Percentiles rank a stretch among this genome's conserved stretches.
Conservation (phyloP, 768 basidiomycete species). For the Thelephora ganbajun region DNA sequence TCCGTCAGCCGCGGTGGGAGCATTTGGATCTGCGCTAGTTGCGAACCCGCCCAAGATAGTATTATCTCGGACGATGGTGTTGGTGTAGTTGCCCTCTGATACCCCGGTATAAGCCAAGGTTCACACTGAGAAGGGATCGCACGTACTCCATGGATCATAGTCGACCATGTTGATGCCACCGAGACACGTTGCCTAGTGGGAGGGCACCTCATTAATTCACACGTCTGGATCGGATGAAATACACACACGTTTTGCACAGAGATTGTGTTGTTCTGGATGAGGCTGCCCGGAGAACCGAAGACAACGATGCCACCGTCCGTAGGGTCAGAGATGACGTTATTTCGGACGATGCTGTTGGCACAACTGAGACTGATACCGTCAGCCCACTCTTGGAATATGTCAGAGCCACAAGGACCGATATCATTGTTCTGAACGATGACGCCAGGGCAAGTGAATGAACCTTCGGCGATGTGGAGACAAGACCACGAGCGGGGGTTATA, state of each 20-base stretch:
- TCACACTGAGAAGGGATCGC: too few species aligned
- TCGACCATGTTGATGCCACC: conserved; percentile 77
- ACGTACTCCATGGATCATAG: conserved; percentile 37
- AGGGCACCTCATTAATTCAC: not conserved
- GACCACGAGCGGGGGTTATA: conserved; percentile 74
- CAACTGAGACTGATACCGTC: conserved; percentile 73
- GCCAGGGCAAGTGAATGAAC: conserved; percentile 48
- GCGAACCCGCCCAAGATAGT: conserved; percentile 58
- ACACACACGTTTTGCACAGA: conserved; percentile 48
- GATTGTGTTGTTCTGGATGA: conserved; percentile 66
- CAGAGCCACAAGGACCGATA: conserved; percentile 64
- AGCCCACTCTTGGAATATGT: conserved; percentile 60
- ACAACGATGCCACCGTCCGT: conserved; percentile 75
- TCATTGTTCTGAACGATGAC: conserved; percentile 67
- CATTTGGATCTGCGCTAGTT: conserved; percentile 22
- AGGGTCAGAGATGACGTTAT: conserved; percentile 57
- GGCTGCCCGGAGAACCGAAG: conserved; percentile 62
- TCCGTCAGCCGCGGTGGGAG: conserved; percentile 31
- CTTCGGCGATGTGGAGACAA: conserved; percentile 68
- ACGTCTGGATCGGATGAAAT: not conserved
- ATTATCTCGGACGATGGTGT: conserved; percentile 55
- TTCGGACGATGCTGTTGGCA: conserved; percentile 40
- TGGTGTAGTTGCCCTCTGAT: conserved; percentile 38
- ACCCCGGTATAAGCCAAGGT: too few species aligned
- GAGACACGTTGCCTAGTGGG: conserved; percentile 43